phyloP scores from a whole-genome alignment of 2,329 filamentous ascomycete genomes.

The Monosporascus sp. region DNA sequence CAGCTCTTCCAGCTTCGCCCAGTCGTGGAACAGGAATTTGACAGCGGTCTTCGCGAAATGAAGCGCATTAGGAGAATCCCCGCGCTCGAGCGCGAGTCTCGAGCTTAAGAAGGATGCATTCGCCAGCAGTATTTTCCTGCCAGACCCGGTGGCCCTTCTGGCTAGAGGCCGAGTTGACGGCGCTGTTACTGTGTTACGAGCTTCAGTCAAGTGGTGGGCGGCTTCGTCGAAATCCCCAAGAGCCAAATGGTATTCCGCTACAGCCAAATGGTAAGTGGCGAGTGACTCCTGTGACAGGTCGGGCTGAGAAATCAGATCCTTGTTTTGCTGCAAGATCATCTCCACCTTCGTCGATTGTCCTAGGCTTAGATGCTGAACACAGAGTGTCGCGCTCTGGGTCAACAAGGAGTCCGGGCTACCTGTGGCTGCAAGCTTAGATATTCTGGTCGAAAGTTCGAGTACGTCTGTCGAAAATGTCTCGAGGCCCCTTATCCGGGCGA shows the following conservation, averaged over 20 bases:
- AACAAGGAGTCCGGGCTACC: conserved; percentile 34
- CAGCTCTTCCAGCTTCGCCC: conserved; percentile 45
- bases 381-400: conserved; percentile 41
- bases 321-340: conserved; percentile 51
- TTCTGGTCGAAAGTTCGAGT: conserved; percentile 38
- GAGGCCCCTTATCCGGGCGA: conserved; percentile 46
- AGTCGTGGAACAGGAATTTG: conserved; percentile 49
- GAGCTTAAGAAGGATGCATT: conserved; percentile 61
- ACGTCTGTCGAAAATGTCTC: conserved; percentile 39
- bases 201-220: conserved; percentile 33
- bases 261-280: conserved; percentile 59
- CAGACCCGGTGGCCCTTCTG: conserved; percentile 32
- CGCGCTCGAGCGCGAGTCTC: conserved; percentile 56
- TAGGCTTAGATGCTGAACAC: conserved; percentile 47
- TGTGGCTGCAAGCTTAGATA: conserved; percentile 33
- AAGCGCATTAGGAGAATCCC: conserved; percentile 54
- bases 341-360: conserved; percentile 47
- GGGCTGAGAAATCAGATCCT: conserved; percentile 39
- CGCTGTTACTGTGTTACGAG: conserved; percentile 31
- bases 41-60: conserved; percentile 52
- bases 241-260: conserved; percentile 68
- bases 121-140: conserved; percentile 48
- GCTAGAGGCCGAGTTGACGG: conserved; percentile 12
- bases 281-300: conserved; percentile 35
- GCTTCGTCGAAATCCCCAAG: conserved; percentile 62